phyloP scores from a whole-genome alignment of 2,329 filamentous ascomycete genomes.

The Colletotrichum falcatum region DNA sequence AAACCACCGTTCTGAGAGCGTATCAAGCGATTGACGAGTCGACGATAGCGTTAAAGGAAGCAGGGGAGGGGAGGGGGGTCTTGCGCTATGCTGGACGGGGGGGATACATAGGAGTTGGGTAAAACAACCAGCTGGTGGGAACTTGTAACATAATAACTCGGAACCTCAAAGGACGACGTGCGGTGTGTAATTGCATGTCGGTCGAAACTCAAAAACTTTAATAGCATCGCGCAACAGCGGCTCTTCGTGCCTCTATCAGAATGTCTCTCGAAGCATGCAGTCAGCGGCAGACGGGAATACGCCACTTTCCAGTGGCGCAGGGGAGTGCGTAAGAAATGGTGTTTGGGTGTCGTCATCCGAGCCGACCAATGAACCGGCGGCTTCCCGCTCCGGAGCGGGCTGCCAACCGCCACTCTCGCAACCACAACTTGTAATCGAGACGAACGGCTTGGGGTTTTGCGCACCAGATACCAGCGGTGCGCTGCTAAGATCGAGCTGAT shows the following conservation, averaged over 20 bases:
- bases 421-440: too few species aligned
- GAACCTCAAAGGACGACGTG: constrained; percentile 6
- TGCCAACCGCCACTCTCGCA: not conserved
- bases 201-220: constrained; percentile 20
- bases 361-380: constrained; percentile 2
- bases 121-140: not conserved
- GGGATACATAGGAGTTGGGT: not conserved
- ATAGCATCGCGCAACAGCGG: constrained; percentile 12
- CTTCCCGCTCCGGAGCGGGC: not conserved
- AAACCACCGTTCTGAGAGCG: too few species aligned
- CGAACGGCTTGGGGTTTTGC: too few species aligned
- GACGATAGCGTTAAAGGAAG: not conserved
- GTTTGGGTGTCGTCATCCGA: constrained; percentile 29
- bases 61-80: not conserved
- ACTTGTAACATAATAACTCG: constrained; percentile 32
- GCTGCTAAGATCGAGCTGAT: not conserved
- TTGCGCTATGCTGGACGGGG: not conserved
- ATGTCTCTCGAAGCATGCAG: not conserved
- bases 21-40: not conserved
- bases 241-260: too few species aligned
- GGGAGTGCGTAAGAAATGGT: not conserved
- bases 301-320: not conserved
- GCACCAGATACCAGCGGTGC: not conserved
- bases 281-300: not conserved
- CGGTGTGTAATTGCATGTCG: not conserved